Evolutionary conservation across 176 grass and related monocot species (phyloP).

Genomic region (Eleusine indica): DNA sequence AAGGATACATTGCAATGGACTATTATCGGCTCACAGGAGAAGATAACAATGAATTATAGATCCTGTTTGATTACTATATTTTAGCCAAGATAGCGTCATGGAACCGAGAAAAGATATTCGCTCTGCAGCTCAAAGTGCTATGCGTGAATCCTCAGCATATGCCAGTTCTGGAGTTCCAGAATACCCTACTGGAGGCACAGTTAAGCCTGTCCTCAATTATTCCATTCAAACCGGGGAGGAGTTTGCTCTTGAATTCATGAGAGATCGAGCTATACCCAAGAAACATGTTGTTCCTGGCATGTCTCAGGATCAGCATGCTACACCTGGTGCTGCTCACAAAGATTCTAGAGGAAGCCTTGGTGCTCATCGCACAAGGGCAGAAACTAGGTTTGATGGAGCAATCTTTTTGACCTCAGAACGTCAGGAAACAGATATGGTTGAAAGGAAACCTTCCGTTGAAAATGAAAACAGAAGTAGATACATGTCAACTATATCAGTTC

Average conservation of each 20-base stretch:
- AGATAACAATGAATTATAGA: conserved; percentile 6
- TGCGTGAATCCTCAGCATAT: conserved; percentile 38
- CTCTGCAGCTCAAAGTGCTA: conserved; percentile 38
- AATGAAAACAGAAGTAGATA: conserved; percentile 62
- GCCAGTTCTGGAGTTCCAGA: conserved; percentile 46
- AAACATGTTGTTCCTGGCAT: conserved; percentile 56
- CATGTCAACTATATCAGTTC: conserved; percentile 58
- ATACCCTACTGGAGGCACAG: conserved; percentile 30
- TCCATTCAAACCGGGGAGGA: conserved; percentile 98
- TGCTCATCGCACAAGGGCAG: conserved; percentile 43
- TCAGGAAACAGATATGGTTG: conserved; percentile 33
- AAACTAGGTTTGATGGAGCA: conserved; percentile 55
- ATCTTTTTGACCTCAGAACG: conserved; percentile 52
- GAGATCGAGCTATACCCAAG: conserved; percentile 76
- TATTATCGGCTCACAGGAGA: background rate
- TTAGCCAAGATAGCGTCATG: conserved; percentile 40
- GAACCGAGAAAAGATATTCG: conserved; percentile 54
- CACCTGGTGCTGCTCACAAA: conserved; percentile 42
- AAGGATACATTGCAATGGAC: conserved; percentile 16
- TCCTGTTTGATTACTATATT: background rate
- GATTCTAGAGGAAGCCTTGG: conserved; percentile 58
- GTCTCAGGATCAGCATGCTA: conserved; percentile 51
- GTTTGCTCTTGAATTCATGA: conserved; percentile 95
- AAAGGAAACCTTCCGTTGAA: conserved; percentile 55
- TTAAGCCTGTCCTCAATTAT: conserved; percentile 85